These are phyloP conservation scores for Coemansia sp. DNA, from an alignment of 192 early-diverging fungal genomes.

Conservation along the genomic window DNA sequence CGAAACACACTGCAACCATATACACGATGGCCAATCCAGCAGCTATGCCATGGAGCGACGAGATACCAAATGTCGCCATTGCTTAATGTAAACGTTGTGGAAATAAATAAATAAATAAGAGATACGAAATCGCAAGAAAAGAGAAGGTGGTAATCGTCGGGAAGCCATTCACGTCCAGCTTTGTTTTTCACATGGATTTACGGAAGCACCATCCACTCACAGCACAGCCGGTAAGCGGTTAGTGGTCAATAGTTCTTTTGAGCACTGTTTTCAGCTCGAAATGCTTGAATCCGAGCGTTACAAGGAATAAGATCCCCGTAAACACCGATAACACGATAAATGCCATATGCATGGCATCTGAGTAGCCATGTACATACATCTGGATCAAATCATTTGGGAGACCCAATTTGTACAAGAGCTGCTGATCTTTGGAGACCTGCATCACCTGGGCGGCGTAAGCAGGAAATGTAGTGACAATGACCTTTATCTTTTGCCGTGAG, in stretches of 20 bases:
- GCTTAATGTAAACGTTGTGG: no score
- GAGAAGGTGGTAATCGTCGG: not conserved
- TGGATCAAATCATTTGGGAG: conserved; percentile 7
- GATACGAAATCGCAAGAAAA: no score
- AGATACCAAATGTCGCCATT: not conserved
- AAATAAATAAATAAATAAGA: not conserved
- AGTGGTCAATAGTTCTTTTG: conserved; percentile 33
- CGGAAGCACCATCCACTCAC: no score
- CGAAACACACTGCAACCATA: conserved; percentile 14
- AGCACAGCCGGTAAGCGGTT: no score
- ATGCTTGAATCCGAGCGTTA: conserved; percentile 32
- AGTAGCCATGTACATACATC: conserved; percentile 16
- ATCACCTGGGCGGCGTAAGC: conserved; percentile 17
- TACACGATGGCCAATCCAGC: conserved; percentile 18
- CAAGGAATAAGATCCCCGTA: conserved; percentile 24
- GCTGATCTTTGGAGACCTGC: conserved; percentile 20
- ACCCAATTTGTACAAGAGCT: conserved; percentile 7
- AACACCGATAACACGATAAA: conserved; percentile 34
- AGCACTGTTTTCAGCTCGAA: conserved; percentile 36
- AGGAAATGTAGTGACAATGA: conserved; percentile 28
- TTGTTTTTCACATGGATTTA: not conserved
- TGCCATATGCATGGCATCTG: conserved; percentile 14
- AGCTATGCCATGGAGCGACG: conserved; percentile 10
- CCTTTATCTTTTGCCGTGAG: conserved; percentile 24
- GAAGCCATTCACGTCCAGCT: not conserved